Base-by-base conservation (phyloP, 2,329 filamentous ascomycete species). In the Fusarium cyanostomum region DNA sequence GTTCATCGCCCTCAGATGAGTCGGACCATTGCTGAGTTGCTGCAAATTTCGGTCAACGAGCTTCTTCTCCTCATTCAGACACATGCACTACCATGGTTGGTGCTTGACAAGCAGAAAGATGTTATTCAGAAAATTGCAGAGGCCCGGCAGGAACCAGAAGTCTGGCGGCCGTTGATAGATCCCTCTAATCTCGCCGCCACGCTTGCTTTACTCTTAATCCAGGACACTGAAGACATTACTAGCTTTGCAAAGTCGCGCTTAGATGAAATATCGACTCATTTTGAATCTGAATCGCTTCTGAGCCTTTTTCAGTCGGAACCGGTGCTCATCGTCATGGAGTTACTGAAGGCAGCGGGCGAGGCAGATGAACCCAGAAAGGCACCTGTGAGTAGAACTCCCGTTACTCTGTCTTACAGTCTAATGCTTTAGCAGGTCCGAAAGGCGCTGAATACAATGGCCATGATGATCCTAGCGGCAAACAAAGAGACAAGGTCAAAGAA, bases 11-110 rank as follows among this genome's bases (percentile, higher is more conserved):
- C 95, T n/a, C 92, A 95, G 69, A 90, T 94, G 71, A 89, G 89
- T 42, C 88, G 91, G 52, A 84, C 90, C 39, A 83, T 98, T 44
- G 92, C 93, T 21, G 92, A 96, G 64, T 78, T 98, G 27, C 82
- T 97, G 33, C 88, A 89, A 48, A 89, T 92, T 71, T 89, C 86
- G 34, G 84, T 96, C 8, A 83, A 88, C 38, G 87, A 91, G 49
- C 87, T 98, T 39, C 81, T 97, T 9, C 77, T 90, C 12, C 77
- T 89, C 15, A 91, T 94, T 8, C 93, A 97, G 73, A 83, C 86
- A 12, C 86, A 95, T 68, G 94, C 94, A 8, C 77, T 99, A 8
- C 95, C 96, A 1, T 93, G 92, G 78, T 83, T 99, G 15, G 91
- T 99, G 3, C 80, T 97, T 34, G 89, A 86, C 37, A 90, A 89